These are phyloP conservation scores for Pseudonectria foliicola DNA, from an alignment of 2,329 filamentous ascomycete species.

Conservation along the genomic window DNA sequence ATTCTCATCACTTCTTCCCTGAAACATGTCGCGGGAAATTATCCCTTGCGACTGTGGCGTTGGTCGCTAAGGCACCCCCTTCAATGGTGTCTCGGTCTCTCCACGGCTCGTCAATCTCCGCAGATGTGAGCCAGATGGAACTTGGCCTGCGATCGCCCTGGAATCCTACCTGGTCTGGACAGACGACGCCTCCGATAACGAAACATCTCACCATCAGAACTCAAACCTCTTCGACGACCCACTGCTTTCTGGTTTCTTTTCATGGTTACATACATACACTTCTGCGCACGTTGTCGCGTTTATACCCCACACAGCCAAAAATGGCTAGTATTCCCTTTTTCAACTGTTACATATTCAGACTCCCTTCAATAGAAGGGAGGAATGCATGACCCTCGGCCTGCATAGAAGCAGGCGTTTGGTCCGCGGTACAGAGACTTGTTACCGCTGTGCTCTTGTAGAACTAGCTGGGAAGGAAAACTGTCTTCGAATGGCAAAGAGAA, in stretches of 20 bases:
- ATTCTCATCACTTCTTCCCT: slow-evolving; percentile 12
- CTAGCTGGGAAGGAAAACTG: slow-evolving; percentile 15
- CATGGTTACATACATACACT: slow-evolving; percentile 16
- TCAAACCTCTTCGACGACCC: slow-evolving; percentile 8
- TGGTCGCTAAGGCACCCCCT: slow-evolving; percentile 15
- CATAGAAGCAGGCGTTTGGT: slow-evolving; percentile 12
- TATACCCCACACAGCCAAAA: slow-evolving; percentile 17
- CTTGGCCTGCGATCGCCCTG: too few species aligned
- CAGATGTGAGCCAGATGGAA: too few species aligned
- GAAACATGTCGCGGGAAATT: slow-evolving; percentile 17
- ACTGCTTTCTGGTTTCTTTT: slow-evolving; percentile 21
- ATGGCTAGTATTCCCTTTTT: slow-evolving; percentile 15
- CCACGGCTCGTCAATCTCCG: neutral
- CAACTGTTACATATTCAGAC: slow-evolving; percentile 16
- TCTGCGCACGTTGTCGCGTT: slow-evolving; percentile 20
- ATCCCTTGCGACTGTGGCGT: slow-evolving; percentile 12
- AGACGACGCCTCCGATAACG: too few species aligned
- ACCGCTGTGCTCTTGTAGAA: slow-evolving; percentile 21
- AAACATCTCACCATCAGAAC: too few species aligned
- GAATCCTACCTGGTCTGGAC: too few species aligned
- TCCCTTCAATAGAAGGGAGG: slow-evolving; percentile 11
- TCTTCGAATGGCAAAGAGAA: slow-evolving; percentile 7
- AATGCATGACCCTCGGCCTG: slow-evolving; percentile 15
- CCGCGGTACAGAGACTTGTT: slow-evolving; percentile 17
- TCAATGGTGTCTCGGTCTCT: slow-evolving; percentile 15